Evolutionary conservation across 306 rosid genomes (phyloP).

Genomic region (Rosa rugosa): DNA sequence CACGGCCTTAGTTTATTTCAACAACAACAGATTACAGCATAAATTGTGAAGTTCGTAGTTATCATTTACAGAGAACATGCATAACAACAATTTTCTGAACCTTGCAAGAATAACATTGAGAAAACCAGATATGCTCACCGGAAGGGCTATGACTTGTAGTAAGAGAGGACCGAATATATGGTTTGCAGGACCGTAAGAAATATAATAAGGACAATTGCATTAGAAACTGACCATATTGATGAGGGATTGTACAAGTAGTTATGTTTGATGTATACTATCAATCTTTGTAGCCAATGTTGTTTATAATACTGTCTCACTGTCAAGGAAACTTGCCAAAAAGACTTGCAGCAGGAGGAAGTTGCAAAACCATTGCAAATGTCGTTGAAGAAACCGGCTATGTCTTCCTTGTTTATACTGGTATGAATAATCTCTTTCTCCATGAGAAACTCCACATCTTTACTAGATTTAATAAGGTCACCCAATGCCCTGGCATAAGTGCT

Average conservation of each 20-base stretch:
- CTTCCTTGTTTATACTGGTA: background rate
- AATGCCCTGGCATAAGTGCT: background rate
- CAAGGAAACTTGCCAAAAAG: background rate
- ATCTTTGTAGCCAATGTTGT: background rate
- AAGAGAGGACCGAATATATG: background rate
- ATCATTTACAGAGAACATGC: background rate
- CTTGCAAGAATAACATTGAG: background rate
- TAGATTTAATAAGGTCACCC: background rate
- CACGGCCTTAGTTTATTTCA: background rate
- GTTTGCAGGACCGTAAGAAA: background rate
- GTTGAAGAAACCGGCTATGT: background rate
- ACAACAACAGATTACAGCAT: background rate
- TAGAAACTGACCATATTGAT: background rate
- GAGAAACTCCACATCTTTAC: conserved; percentile 1
- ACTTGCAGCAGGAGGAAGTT: background rate
- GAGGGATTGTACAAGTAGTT: conserved; percentile 1
- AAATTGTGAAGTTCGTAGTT: background rate
- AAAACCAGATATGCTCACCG: background rate
- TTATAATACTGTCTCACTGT: accelerated
- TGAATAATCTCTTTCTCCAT: background rate
- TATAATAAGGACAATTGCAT: background rate
- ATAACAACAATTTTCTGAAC: background rate
- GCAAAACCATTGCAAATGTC: background rate
- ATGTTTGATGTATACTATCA: background rate
- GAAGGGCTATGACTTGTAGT: background rate